These are phyloP conservation scores for Selenicereus undatus DNA, from an alignment of 148 eudicot genomes.

Conservation along the genomic window DNA sequence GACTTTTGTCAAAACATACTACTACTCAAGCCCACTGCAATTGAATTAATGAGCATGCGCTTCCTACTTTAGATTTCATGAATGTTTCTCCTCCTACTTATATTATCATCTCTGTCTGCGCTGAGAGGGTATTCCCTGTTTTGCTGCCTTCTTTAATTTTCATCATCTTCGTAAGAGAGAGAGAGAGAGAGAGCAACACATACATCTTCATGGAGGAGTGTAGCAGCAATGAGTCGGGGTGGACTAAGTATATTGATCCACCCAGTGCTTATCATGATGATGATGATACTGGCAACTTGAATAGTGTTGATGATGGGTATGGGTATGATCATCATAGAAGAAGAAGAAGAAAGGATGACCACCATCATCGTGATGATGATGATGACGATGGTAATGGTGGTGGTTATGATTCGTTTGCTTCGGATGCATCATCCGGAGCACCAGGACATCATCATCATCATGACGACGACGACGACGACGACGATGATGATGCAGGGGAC, in stretches of 20 bases:
- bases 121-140: slow-evolving; percentile 24
- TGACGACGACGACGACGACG: slow-evolving; percentile 10
- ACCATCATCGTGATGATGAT: slow-evolving; percentile 15
- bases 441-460: slow-evolving; percentile 31
- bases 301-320: slow-evolving; percentile 19
- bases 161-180: background rate
- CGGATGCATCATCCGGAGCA: slow-evolving; percentile 70
- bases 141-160: slow-evolving; percentile 20
- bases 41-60: slow-evolving; percentile 20
- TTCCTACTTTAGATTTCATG: background rate
- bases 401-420: slow-evolving; percentile 57
- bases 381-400: slow-evolving; percentile 27
- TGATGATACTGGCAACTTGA: slow-evolving; percentile 13
- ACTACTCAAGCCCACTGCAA: slow-evolving; percentile 21
- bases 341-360: background rate
- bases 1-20: too few species aligned
- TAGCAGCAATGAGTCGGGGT: slow-evolving; percentile 77
- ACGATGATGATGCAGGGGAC: slow-evolving; percentile 2
- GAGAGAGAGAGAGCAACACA: slow-evolving; percentile 11
- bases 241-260: slow-evolving; percentile 78
- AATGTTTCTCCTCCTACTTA: background rate
- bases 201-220: slow-evolving; percentile 41
- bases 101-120: background rate
- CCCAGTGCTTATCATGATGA: slow-evolving; percentile 19
- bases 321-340: slow-evolving; percentile 2